These are phyloP conservation scores for Aegilops bicornis DNA, from an alignment of 176 grass and related monocot species.

Conservation along the genomic window DNA sequence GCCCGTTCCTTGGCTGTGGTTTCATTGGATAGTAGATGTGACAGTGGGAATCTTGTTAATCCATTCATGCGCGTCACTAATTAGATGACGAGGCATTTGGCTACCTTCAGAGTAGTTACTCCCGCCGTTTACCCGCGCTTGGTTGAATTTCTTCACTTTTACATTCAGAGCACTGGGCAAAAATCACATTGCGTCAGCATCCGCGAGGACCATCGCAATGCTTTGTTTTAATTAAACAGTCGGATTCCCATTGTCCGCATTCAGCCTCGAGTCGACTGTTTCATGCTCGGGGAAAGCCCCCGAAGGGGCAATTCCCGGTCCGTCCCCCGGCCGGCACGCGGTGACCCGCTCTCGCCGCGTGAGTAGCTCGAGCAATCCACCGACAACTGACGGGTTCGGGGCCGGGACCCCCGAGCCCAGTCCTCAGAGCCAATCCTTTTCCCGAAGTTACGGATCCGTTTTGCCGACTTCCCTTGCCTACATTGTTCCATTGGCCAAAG, in stretches of 20 bases:
- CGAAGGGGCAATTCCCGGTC: no score
- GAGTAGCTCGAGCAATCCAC: constrained; percentile 22
- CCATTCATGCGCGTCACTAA: constrained; percentile 39
- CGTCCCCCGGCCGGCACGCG: no score
- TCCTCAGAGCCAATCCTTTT: constrained; percentile 76
- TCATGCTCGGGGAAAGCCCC: no score
- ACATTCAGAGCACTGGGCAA: constrained; percentile 74
- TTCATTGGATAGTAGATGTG: neutral
- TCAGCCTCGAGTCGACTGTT: no score
- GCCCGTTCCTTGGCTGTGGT: no score
- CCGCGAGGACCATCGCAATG: constrained; percentile 73
- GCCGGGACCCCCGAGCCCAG: constrained; percentile 60
- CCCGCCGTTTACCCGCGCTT: constrained; percentile 57
- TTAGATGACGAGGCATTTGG: constrained; percentile 49
- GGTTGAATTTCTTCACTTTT: constrained; percentile 87
- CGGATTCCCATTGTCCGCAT: no score
- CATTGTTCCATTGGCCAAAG: neutral
- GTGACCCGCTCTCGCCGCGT: neutral
- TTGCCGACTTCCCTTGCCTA: constrained; percentile 70
- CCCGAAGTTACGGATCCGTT: constrained; percentile 77
- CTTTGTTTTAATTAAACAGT: constrained; percentile 46
- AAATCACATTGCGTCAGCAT: constrained; percentile 77
- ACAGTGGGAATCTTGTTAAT: constrained; percentile 55
- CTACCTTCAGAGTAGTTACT: constrained; percentile 58
- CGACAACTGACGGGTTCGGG: neutral